Conservation (phyloP, 2,329 filamentous ascomycete species). For the Claviceps capensis region DNA sequence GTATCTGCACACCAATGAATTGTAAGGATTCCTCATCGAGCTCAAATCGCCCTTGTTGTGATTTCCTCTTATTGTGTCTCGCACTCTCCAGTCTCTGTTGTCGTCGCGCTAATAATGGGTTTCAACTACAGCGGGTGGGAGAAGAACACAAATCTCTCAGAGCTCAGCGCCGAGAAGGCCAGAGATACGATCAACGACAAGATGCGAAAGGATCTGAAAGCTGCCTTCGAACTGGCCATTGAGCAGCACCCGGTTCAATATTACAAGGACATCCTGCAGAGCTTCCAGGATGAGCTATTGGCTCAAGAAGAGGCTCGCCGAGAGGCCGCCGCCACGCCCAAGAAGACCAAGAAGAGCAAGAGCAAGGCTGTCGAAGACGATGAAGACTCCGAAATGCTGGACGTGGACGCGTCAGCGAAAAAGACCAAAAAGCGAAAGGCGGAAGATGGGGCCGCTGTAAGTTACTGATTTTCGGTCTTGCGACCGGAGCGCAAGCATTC, state of each 20-base stretch:
- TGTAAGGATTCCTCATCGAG: constrained; percentile 46
- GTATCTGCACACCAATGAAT: constrained; percentile 92
- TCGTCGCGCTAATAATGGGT: neutral
- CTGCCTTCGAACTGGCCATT: constrained; percentile 67
- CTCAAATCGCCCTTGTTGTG: constrained; percentile 12
- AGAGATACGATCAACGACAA: constrained; percentile 58
- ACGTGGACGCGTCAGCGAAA: constrained; percentile 50
- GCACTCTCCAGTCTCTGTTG: neutral
- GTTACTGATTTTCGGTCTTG: constrained; percentile 5
- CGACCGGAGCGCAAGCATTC: neutral
- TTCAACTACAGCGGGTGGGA: constrained; percentile 63
- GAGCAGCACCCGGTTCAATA: constrained; percentile 64
- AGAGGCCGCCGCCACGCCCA: constrained; percentile 26
- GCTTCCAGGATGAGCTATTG: constrained; percentile 52
- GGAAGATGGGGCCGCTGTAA: constrained; percentile 52
- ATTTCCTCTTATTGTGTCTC: neutral
- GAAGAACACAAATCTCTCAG: constrained; percentile 66
- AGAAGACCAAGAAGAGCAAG: constrained; percentile 31
- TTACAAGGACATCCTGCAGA: constrained; percentile 69
- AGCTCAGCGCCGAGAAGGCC: constrained; percentile 62
- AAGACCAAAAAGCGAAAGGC: constrained; percentile 69
- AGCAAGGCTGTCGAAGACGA: constrained; percentile 40
- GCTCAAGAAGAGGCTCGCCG: constrained; percentile 37
- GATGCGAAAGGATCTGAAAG: constrained; percentile 64
- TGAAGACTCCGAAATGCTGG: constrained; percentile 48